Base-by-base conservation (phyloP, 75 land plant species). In the Chamaecyparis obtusa region DNA sequence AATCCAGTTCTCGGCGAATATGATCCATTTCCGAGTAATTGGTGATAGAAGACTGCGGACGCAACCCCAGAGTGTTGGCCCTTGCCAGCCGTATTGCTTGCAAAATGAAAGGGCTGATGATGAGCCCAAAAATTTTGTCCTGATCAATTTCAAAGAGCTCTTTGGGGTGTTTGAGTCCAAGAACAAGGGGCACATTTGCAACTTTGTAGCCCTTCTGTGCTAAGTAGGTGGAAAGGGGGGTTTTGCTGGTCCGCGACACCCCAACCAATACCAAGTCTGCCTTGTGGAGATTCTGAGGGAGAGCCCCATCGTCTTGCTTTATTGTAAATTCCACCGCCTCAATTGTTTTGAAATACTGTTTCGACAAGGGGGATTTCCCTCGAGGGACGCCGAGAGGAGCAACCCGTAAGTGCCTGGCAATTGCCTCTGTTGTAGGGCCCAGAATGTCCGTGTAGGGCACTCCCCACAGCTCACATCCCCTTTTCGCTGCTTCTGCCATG, bases 271-370 rank as follows among this genome's bases (percentile, higher is more conserved):
- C 90, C 13, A 98, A 89, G 85, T 98, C 97, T 14, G 99, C 96
- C 72, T 91, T 91, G 83, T 91, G 71, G 48, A 98, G 88, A 86
- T 98, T 98, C 74, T 91, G 86, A 37, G 99, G 99, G 79, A 91
- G 88, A 7, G 99, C 99, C 13, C 99, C 99, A 90, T 98, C 99
- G 87, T 98, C 99, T 85, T 98, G 99, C 87, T 95, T 93, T 76
- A 98, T 98, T 48, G 99, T 98, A 85, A 96, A 98, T 78, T 98
- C 99, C 56, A 98, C 93, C 0, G 99, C 99, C 86, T 98, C 99
- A 37, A 98, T 98, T 51, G 97, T 86, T 71, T 86, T 85, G 91
- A 98, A 98, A 89, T 98, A 98, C 14, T 96, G 94, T 49, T 93
- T 95, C 33, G 92, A 86, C 14, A 98, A 92, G 11, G 90, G 88